phyloP scores from a whole-genome alignment of 371 early-diverging fungal species.

The Mortierella sp. region DNA sequence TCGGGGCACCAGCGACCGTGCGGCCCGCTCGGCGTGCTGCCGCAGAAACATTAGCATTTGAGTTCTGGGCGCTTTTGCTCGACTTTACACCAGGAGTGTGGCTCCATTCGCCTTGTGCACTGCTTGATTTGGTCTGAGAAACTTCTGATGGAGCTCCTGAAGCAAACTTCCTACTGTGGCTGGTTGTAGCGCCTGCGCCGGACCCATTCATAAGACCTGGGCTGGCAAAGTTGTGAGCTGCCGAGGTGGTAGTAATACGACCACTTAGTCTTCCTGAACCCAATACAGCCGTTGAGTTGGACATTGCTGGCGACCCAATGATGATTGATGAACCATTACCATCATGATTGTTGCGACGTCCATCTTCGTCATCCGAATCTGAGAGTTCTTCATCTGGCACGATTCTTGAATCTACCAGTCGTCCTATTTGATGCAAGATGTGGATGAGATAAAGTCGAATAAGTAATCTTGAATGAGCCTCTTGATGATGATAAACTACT shows the following conservation, averaged over 20 bases:
- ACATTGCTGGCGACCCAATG: constrained; percentile 31
- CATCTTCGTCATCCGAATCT: constrained; percentile 77
- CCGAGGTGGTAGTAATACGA: constrained; percentile 39
- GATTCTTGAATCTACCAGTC: constrained; percentile 65
- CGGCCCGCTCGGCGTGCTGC: constrained; percentile 32
- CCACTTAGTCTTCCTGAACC: constrained; percentile 36
- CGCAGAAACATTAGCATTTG: constrained; percentile 11
- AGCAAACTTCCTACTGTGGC: constrained; percentile 28
- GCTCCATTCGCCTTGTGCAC: constrained; percentile 38
- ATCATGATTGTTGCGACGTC: constrained; percentile 49
- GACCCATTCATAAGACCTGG: constrained; percentile 21
- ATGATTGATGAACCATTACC: constrained; percentile 34
- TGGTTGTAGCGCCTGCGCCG: constrained; percentile 9
- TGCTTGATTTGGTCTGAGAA: constrained; percentile 11
- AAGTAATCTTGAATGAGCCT: background rate
- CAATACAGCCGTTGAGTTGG: constrained; percentile 2
- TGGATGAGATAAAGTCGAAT: background rate
- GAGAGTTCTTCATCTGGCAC: constrained; percentile 72
- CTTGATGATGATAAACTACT: background rate
- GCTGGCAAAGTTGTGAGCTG: constrained; percentile 46
- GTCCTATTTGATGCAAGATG: constrained; percentile 49
- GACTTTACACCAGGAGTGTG: constrained; percentile 21
- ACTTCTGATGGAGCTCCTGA: constrained; percentile 20
- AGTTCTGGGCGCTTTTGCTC: constrained; percentile 14
- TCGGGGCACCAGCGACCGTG: background rate